Percentiles rank a stretch among this genome's conserved stretches.
Evolutionary conservation across 352 stramenopile species (phyloP).

Genomic region (Phytophthora hibernalis): DNA sequence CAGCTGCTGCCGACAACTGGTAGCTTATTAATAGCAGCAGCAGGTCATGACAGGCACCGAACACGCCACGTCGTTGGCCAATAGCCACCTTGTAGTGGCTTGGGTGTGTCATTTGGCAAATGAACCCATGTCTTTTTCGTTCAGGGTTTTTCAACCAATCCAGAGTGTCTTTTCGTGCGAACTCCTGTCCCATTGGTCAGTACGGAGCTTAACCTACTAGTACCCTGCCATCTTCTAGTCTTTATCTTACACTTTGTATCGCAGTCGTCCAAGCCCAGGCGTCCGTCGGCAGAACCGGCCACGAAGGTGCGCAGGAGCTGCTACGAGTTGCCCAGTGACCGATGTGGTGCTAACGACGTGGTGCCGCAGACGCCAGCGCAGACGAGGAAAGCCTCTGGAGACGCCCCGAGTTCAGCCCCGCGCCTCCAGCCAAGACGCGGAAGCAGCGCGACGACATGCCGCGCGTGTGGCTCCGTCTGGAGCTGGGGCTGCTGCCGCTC

Average conservation of each 20-base stretch:
- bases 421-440: constrained; percentile 47
- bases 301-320: constrained; percentile 40
- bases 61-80: too few relatives aligned
- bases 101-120: too few relatives aligned
- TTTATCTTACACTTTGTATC: constrained; percentile 33
- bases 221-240: constrained; percentile 11
- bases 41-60: too few relatives aligned
- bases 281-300: constrained; percentile 31
- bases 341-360: constrained; percentile 34
- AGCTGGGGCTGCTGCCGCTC: constrained; percentile 78
- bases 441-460: constrained; percentile 50
- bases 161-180: not conserved
- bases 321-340: constrained; percentile 19
- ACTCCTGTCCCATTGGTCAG: constrained; percentile 5
- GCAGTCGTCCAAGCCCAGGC: constrained; percentile 4
- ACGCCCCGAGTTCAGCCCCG: constrained; percentile 38
- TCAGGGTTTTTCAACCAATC: constrained; percentile 29
- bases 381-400: constrained; percentile 40
- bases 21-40: too few relatives aligned
- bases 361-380: constrained; percentile 39
- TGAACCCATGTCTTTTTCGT: not conserved
- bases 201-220: constrained; percentile 11
- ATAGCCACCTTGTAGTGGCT: too few relatives aligned
- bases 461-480: constrained; percentile 86
- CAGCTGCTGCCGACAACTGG: too few relatives aligned